These are phyloP conservation scores for Coelastrella sp. DNA, from an alignment of 139 green algal species.

Conservation along the genomic window DNA sequence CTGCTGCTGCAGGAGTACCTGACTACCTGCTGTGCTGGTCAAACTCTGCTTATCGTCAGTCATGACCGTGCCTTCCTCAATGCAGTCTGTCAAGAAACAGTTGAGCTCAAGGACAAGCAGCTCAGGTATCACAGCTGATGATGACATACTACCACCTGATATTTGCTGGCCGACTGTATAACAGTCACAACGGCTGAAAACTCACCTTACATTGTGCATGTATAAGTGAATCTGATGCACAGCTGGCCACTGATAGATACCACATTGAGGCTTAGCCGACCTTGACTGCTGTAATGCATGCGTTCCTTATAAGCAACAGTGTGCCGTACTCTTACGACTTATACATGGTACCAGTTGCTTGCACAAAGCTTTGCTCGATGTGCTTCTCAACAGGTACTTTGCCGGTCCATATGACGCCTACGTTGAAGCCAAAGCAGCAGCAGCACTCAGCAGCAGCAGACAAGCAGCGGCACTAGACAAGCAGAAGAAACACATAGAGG, in stretches of 20 bases:
- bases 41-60: conserved; percentile 63
- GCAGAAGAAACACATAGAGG: conserved; percentile 57
- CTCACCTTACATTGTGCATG: too few relatives aligned
- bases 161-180: too few relatives aligned
- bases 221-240: too few relatives aligned
- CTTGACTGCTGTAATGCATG: too few relatives aligned
- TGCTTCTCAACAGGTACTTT: conserved; percentile 45
- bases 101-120: conserved; percentile 48
- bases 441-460: conserved; percentile 26
- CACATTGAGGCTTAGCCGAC: too few relatives aligned
- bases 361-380: too few relatives aligned
- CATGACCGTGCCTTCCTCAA: conserved; percentile 72
- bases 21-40: conserved; percentile 45
- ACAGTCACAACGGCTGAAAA: too few relatives aligned
- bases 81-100: conserved; percentile 54
- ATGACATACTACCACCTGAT: too few relatives aligned
- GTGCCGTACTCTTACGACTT: too few relatives aligned
- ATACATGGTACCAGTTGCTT: too few relatives aligned
- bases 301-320: too few relatives aligned
- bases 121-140: conserved; percentile 30
- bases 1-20: conserved; percentile 54
- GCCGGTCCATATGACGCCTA: conserved; percentile 70
- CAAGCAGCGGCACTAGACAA: conserved; percentile 53
- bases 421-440: conserved; percentile 40
- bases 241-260: too few relatives aligned